A percentile compares a stretch with the other conserved stretches of the same genome.
Evolutionary conservation across 2,329 filamentous ascomycete genomes (phyloP).

Genomic region (Emmonsiellopsis sp.): DNA sequence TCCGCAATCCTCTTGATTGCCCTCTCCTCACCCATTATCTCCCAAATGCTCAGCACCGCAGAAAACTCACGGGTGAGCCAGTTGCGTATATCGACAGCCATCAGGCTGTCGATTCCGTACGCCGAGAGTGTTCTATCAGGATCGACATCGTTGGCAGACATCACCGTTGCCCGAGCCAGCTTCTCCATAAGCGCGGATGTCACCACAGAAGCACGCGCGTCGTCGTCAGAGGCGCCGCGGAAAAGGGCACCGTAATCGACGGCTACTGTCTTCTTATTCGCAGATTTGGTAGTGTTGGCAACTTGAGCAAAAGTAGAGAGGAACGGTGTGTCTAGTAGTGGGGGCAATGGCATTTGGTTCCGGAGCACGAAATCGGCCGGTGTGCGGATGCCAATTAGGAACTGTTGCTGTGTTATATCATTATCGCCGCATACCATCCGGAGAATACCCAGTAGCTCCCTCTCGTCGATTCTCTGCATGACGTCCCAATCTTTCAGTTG

Average conservation of each 20-base stretch:
- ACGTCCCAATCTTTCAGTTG: slow-evolving; percentile 2
- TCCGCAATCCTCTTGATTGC: background rate
- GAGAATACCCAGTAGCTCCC: slow-evolving; percentile 6
- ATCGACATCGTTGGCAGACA: slow-evolving; percentile 2
- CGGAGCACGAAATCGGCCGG: slow-evolving; percentile 1
- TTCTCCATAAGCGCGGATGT: background rate
- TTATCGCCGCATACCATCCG: slow-evolving; percentile 3
- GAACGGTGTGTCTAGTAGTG: background rate
- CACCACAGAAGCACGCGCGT: background rate
- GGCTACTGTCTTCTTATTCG: slow-evolving; percentile 5
- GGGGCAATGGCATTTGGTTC: background rate
- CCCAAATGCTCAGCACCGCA: slow-evolving; percentile 5
- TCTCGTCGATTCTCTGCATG: slow-evolving; percentile 3
- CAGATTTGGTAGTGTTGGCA: background rate
- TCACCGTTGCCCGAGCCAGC: background rate
- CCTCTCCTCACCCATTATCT: background rate
- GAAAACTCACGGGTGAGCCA: slow-evolving; percentile 15
- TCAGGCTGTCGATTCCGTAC: slow-evolving; percentile 19
- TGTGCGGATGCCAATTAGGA: slow-evolving; percentile 1
- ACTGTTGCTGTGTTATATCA: background rate
- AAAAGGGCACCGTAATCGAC: background rate
- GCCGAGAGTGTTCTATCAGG: background rate
- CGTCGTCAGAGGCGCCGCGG: background rate
- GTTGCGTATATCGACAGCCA: slow-evolving; percentile 22
- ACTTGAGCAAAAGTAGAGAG: background rate